Evolutionary conservation across 495 filamentous ascomycete species (phyloP).

Genomic region (Collariella sp.): DNA sequence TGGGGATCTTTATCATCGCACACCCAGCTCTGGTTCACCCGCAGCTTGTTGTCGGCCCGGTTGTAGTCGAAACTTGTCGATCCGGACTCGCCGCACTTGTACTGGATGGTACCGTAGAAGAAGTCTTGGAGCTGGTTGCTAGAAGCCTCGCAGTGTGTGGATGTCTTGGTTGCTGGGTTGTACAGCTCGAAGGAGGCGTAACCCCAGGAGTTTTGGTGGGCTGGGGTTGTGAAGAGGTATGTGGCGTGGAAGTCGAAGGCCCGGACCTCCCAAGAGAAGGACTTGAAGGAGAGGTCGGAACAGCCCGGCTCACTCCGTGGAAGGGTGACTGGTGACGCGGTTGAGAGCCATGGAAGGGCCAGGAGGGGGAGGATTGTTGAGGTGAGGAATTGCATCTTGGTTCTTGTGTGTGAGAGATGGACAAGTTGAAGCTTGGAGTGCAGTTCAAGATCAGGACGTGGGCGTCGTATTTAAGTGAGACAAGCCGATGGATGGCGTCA

Average conservation of each 20-base stretch:
- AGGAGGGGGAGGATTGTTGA: constrained; percentile 7
- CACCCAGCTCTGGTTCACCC: constrained; percentile 37
- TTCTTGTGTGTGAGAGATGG: neutral
- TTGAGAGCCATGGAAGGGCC: neutral
- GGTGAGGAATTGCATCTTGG: neutral
- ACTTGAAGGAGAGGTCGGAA: constrained; percentile 23
- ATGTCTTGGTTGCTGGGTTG: constrained; percentile 30
- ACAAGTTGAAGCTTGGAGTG: neutral
- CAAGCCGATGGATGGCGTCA: neutral
- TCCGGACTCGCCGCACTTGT: constrained; percentile 23
- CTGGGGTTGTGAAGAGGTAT: constrained; percentile 36
- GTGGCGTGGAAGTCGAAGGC: constrained; percentile 33
- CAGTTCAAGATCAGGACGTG: neutral
- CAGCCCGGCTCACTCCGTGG: constrained; percentile 17
- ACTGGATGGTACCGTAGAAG: constrained; percentile 36
- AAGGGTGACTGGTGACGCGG: constrained; percentile 3
- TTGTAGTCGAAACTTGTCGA: constrained; percentile 31
- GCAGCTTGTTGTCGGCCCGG: constrained; percentile 22
- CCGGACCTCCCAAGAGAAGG: constrained; percentile 30
- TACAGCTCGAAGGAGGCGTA: constrained; percentile 36
- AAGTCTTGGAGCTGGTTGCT: constrained; percentile 36
- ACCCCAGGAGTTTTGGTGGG: constrained; percentile 38
- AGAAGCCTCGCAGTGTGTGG: constrained; percentile 28
- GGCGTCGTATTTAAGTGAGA: neutral
- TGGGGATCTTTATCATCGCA: constrained; percentile 31